Evolutionary conservation across 257 asterid species (phyloP).

Genomic region (Solanum sitiens): DNA sequence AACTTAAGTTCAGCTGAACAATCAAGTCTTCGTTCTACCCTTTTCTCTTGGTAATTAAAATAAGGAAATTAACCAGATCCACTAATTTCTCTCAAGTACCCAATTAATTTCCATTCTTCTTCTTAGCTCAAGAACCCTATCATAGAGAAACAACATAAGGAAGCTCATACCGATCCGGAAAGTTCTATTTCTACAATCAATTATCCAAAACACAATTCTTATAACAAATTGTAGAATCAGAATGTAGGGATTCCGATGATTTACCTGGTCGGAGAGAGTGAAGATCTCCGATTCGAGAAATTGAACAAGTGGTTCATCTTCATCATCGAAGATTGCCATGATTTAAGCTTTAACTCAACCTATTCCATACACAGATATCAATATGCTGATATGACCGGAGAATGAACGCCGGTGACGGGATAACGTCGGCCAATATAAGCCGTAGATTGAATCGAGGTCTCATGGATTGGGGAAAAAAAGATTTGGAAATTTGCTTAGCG

Average conservation of each 20-base stretch:
- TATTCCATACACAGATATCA: background rate
- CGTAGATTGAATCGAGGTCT: slow-evolving; percentile 25
- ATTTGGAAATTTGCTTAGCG: background rate
- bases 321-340: slow-evolving; percentile 79
- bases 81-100: background rate
- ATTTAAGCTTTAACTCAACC: background rate
- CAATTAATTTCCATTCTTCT: background rate
- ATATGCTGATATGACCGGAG: background rate
- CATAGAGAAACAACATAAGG: background rate
- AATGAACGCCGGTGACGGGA: slow-evolving; percentile 31
- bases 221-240: background rate
- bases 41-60: background rate
- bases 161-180: background rate
- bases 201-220: background rate
- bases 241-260: background rate
- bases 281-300: slow-evolving; percentile 83
- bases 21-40: background rate
- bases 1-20: background rate
- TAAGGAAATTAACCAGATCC: background rate
- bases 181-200: background rate
- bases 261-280: slow-evolving; percentile 61
- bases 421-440: slow-evolving; percentile 36
- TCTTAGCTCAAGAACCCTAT: background rate
- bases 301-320: slow-evolving; percentile 63
- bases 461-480: background rate